These are phyloP conservation scores for Penicillium riverlandense DNA, from an alignment of 495 filamentous ascomycete genomes.

Conservation along the genomic window DNA sequence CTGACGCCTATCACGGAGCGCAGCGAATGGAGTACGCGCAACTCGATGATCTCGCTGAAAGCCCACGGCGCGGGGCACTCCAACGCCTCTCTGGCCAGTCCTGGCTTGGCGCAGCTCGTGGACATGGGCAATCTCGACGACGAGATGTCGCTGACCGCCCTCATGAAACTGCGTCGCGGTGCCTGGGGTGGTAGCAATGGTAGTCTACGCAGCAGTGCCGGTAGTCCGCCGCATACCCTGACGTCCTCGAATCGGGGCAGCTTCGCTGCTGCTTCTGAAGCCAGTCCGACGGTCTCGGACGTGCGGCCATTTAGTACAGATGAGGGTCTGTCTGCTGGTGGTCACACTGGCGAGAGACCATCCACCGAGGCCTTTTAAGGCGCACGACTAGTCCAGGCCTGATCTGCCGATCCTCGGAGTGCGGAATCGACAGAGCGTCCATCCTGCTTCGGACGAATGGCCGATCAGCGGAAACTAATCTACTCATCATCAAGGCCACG, in stretches of 20 bases:
- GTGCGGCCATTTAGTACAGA: slow-evolving; percentile 6
- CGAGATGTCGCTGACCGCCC: slow-evolving; percentile 61
- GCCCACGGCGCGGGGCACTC: slow-evolving; percentile 45
- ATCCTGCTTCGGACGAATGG: too few species aligned
- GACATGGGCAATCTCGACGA: slow-evolving; percentile 62
- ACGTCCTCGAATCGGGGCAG: slow-evolving; percentile 29
- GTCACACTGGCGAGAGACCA: slow-evolving; percentile 1
- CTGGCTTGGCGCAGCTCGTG: slow-evolving; percentile 65
- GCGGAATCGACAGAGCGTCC: too few species aligned
- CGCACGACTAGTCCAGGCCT: not conserved
- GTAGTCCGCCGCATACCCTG: slow-evolving; percentile 43
- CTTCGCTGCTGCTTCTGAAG: slow-evolving; percentile 29
- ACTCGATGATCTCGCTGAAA: slow-evolving; percentile 71
- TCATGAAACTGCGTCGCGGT: slow-evolving; percentile 64
- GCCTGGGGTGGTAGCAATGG: slow-evolving; percentile 79
- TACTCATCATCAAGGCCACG: too few species aligned
- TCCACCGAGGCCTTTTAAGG: too few species aligned
- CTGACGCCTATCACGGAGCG: slow-evolving; percentile 95
- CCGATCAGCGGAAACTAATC: too few species aligned
- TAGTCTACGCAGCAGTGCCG: slow-evolving; percentile 59
- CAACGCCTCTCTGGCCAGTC: slow-evolving; percentile 40
- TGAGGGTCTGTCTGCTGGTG: slow-evolving; percentile 6
- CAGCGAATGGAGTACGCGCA: slow-evolving; percentile 91
- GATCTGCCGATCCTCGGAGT: slow-evolving; percentile 14
- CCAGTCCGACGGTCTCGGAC: slow-evolving; percentile 24